Percentiles rank a stretch among this genome's conserved stretches.
Conservation (phyloP, 257 asterid genomes). For the Nicotiana paniculata region DNA sequence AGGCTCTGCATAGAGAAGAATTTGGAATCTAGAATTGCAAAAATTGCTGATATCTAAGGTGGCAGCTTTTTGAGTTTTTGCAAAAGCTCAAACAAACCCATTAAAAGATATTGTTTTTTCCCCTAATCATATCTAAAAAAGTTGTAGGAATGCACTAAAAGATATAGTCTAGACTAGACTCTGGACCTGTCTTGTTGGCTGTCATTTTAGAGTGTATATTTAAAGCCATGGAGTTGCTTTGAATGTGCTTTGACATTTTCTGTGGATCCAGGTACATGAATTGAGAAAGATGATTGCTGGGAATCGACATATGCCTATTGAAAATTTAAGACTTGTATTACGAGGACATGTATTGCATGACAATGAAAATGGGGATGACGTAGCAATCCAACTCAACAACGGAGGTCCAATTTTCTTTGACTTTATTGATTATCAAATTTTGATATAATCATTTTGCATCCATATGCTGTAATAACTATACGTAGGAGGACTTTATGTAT, state of each 20-base stretch:
- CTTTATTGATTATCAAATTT: conserved; percentile 10
- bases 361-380: conserved; percentile 40
- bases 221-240: neutral
- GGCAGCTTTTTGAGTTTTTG: neutral
- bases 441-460: neutral
- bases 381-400: conserved; percentile 37
- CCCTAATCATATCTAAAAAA: neutral
- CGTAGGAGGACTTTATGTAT: neutral
- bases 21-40: neutral
- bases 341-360: conserved; percentile 70
- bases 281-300: conserved; percentile 69
- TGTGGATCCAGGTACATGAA: conserved; percentile 52
- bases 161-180: neutral
- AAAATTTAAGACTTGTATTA: conserved; percentile 59
- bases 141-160: neutral
- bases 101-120: neutral
- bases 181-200: neutral
- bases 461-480: neutral
- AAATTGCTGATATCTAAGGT: neutral
- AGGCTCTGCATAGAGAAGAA: neutral
- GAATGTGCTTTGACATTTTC: neutral
- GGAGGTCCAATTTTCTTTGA: conserved; percentile 43
- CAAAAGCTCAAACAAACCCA: neutral
- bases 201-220: neutral
- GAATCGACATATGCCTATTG: conserved; percentile 38